Percentiles rank a stretch among this genome's conserved stretches.
These are phyloP conservation scores for Pulveroboletus sp. DNA, from an alignment of 768 basidiomycete species.

Conservation along the genomic window DNA sequence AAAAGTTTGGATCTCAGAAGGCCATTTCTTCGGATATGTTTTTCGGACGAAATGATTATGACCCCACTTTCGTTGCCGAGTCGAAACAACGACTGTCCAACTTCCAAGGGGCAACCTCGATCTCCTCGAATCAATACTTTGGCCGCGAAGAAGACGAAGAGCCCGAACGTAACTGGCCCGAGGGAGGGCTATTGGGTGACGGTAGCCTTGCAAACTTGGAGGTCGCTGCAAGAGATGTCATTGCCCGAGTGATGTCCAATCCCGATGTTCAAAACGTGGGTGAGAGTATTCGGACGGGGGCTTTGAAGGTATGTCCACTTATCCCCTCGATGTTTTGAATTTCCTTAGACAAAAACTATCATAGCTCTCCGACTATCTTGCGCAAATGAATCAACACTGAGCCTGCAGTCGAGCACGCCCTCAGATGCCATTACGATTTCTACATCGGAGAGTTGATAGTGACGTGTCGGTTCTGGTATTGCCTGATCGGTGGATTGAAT, in stretches of 20 bases:
- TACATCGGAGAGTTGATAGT: neutral
- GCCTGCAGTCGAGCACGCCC: neutral
- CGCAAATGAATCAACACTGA: constrained; percentile 56
- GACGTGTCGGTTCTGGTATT: constrained; percentile 3
- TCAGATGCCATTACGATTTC: neutral
- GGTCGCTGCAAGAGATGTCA: constrained; percentile 67
- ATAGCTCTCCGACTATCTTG: constrained; percentile 62
- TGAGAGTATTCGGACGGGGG: constrained; percentile 73
- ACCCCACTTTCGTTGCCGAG: constrained; percentile 63
- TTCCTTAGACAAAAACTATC: neutral
- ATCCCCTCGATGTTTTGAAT: neutral
- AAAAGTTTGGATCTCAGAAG: constrained; percentile 90
- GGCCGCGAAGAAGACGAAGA: constrained; percentile 80
- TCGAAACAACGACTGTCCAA: constrained; percentile 75
- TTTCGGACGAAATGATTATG: constrained; percentile 87
- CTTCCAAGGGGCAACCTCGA: constrained; percentile 90
- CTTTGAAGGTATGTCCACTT: constrained; percentile 61
- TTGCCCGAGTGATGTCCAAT: constrained; percentile 70
- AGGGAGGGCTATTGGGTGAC: constrained; percentile 51
- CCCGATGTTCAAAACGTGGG: constrained; percentile 84
- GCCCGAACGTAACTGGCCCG: constrained; percentile 38
- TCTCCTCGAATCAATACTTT: constrained; percentile 96
- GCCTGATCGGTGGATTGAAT: constrained; percentile 15
- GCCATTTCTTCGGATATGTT: constrained; percentile 98
- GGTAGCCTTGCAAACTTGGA: constrained; percentile 52